Conservation (phyloP, 345 rosid genomes). For the Linum lewisii region DNA sequence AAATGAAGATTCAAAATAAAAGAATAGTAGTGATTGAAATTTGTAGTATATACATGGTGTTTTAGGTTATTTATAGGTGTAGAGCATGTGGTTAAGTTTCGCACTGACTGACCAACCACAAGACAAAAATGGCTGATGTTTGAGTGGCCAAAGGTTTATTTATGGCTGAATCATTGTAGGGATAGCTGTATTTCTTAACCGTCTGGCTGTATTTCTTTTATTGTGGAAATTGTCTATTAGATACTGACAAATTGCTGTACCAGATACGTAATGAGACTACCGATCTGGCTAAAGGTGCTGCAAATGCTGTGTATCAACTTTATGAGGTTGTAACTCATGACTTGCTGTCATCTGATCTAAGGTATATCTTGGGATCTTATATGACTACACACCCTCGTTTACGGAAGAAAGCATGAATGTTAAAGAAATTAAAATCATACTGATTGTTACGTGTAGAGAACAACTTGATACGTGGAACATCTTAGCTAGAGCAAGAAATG, state of each 20-base stretch:
- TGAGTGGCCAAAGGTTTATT: not conserved
- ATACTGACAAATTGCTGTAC: constrained; percentile 16
- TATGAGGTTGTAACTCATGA: constrained; percentile 91
- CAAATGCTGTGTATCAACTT: constrained; percentile 62
- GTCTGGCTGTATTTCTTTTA: constrained; percentile 6
- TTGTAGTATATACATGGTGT: no score
- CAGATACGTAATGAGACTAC: constrained; percentile 75
- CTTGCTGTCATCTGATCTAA: constrained; percentile 67
- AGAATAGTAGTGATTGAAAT: no score
- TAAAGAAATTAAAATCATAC: constrained; percentile 5
- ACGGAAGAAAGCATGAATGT: not conserved
- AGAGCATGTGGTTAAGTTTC: not conserved
- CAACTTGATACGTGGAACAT: constrained; percentile 96
- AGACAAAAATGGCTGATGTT: not conserved
- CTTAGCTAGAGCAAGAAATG: constrained; percentile 75
- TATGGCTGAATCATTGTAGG: not conserved
- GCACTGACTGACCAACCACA: not conserved
- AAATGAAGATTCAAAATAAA: no score
- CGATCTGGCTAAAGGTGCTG: constrained; percentile 75
- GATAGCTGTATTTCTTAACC: constrained; percentile 3
- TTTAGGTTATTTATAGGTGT: no score
- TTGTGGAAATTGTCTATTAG: constrained; percentile 1
- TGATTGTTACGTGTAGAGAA: constrained; percentile 44
- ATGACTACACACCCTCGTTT: not conserved
- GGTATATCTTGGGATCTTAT: constrained; percentile 31